Conservation (phyloP, 768 basidiomycete species). For the Panellus pusillus region DNA sequence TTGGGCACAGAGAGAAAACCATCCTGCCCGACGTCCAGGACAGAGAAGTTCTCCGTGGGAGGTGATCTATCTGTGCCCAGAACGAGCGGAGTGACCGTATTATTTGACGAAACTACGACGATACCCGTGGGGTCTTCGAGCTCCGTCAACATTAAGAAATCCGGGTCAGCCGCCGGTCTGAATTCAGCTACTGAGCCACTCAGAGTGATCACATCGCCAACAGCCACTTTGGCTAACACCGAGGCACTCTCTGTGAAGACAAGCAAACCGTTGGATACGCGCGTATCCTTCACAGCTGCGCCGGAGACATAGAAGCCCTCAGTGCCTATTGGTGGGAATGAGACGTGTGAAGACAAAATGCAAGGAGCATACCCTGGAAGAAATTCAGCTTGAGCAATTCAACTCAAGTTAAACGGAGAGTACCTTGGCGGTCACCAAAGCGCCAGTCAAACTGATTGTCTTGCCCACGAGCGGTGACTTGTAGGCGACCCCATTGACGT, state of each 20-base stretch:
- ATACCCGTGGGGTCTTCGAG: slow-evolving; percentile 45
- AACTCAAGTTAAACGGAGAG: not conserved
- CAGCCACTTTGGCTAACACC: slow-evolving; percentile 36
- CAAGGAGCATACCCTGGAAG: slow-evolving; percentile 2
- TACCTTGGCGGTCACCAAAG: slow-evolving; percentile 56
- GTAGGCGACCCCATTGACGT: slow-evolving; percentile 52
- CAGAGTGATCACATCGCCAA: slow-evolving; percentile 51
- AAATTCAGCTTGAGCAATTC: not conserved
- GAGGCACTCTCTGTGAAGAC: slow-evolving; percentile 46
- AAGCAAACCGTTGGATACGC: slow-evolving; percentile 51
- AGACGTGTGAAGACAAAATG: not conserved
- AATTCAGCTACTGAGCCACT: slow-evolving; percentile 50
- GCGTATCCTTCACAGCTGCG: slow-evolving; percentile 37
- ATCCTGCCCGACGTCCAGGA: slow-evolving; percentile 52
- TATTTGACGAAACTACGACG: slow-evolving; percentile 42
- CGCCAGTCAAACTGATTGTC: slow-evolving; percentile 45
- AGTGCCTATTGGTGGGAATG: not conserved
- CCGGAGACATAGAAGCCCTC: slow-evolving; percentile 49
- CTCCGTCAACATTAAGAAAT: slow-evolving; percentile 53
- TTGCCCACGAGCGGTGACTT: slow-evolving; percentile 47
- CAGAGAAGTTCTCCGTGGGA: slow-evolving; percentile 47
- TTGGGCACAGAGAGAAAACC: slow-evolving; percentile 58
- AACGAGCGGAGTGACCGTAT: slow-evolving; percentile 47
- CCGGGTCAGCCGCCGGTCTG: slow-evolving; percentile 40
- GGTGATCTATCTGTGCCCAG: slow-evolving; percentile 55